A percentile compares a stretch with the other conserved stretches of the same genome.
Evolutionary conservation across 225 moss, liverwort and hornwort species (phyloP).

Genomic region (Physcomitrellopsis africana): DNA sequence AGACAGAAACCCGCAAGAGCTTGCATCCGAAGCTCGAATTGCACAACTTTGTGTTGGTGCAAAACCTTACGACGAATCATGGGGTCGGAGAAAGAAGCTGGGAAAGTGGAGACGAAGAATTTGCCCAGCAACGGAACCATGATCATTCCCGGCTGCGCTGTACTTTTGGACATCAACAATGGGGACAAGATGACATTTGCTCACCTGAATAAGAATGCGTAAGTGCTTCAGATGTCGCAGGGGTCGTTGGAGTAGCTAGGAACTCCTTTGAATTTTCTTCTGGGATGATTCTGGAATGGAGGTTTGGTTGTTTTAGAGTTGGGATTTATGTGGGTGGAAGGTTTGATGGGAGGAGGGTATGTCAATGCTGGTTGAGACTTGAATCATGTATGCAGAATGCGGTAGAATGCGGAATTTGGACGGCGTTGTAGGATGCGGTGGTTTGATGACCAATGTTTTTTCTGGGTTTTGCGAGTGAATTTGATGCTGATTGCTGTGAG

Average conservation of each 20-base stretch:
- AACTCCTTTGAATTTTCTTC: background rate
- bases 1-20: background rate
- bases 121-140: background rate
- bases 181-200: constrained; percentile 68
- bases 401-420: background rate
- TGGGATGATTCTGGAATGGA: background rate
- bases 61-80: background rate
- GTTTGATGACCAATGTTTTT: background rate
- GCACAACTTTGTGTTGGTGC: background rate
- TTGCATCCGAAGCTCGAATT: background rate
- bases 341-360: background rate
- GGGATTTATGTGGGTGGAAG: background rate
- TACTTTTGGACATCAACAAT: constrained; percentile 69
- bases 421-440: background rate
- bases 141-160: constrained; percentile 59
- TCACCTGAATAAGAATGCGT: constrained; percentile 72
- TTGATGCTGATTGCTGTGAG: constrained; percentile 1
- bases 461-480: background rate
- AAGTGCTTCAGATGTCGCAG: constrained; percentile 6
- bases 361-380: background rate
- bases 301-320: background rate
- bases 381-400: constrained; percentile 1
- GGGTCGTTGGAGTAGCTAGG: background rate
- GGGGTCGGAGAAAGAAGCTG: background rate
- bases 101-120: background rate